Conservation (phyloP, 1,284 basidiomycete genomes). For the Puccinia coronata region DNA sequence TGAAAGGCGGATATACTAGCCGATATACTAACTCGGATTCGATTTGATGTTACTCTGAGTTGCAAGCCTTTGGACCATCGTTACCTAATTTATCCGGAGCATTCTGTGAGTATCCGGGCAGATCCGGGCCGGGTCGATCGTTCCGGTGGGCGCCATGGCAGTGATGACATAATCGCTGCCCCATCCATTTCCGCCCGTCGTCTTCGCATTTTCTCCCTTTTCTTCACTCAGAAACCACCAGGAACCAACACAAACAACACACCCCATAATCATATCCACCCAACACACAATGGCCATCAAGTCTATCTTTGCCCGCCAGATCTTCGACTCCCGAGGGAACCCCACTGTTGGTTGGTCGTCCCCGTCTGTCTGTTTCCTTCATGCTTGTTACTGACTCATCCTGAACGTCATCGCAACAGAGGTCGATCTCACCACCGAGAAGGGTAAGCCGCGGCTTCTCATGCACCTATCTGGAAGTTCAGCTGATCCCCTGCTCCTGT, state of each 20-base stretch:
- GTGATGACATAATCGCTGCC: conserved; percentile 13
- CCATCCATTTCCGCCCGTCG: conserved; percentile 1
- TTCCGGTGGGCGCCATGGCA: background rate
- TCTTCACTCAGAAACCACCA: background rate
- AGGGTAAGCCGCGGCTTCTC: conserved; percentile 54
- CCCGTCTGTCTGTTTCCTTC: conserved; percentile 4
- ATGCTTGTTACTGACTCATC: background rate
- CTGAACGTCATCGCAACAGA: conserved; percentile 62
- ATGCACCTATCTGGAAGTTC: background rate
- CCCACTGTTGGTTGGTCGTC: conserved; percentile 34
- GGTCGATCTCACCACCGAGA: conserved; percentile 80
- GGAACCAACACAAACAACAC: background rate
- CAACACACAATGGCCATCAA: conserved; percentile 51
- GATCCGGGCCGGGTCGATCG: no score
- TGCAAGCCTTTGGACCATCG: no score
- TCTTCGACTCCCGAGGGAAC: conserved; percentile 88
- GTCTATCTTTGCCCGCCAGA: conserved; percentile 63
- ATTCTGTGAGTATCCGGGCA: no score
- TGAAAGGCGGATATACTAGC: conserved; percentile 50
- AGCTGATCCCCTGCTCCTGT: background rate
- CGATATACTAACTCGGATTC: conserved; percentile 50
- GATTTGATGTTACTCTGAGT: background rate
- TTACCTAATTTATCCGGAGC: background rate
- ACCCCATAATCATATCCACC: background rate
- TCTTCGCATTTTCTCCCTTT: background rate